These are phyloP conservation scores for Sindora glabra DNA, from an alignment of 306 rosid species.

Conservation along the genomic window DNA sequence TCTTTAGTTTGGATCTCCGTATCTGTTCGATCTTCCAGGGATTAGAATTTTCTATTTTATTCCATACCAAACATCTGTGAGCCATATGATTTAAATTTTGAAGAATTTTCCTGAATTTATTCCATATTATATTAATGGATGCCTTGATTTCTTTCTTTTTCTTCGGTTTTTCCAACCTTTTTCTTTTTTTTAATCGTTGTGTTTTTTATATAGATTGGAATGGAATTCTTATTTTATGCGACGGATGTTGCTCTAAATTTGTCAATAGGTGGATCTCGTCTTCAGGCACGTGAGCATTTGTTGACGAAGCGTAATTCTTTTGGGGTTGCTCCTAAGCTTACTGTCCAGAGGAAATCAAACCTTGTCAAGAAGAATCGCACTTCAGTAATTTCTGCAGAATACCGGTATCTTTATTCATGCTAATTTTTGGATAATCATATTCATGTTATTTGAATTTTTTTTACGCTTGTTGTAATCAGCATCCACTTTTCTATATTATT, in stretches of 20 bases:
- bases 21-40: not conserved
- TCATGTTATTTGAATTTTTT: not conserved
- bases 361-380: slow-evolving; percentile 28
- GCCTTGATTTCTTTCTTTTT: not conserved
- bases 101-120: too few relatives aligned
- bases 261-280: slow-evolving; percentile 44
- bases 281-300: slow-evolving; percentile 42
- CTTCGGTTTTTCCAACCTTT: too few relatives aligned
- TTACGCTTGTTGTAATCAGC: too few relatives aligned
- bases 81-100: not conserved
- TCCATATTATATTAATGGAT: not conserved
- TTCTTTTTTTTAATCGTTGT: not conserved
- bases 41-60: not conserved
- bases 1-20: not conserved
- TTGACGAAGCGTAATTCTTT: slow-evolving; percentile 29
- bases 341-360: slow-evolving; percentile 36
- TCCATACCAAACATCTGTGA: not conserved
- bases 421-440: not conserved
- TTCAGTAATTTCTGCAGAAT: slow-evolving; percentile 54
- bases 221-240: not conserved
- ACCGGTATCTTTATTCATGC: slow-evolving; percentile 58
- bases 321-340: slow-evolving; percentile 40
- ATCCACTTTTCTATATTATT: too few relatives aligned
- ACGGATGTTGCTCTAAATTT: not conserved
- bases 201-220: not conserved